Evolutionary conservation across 768 basidiomycete species (phyloP).

Genomic region (Erythrobasidium yunnanense): DNA sequence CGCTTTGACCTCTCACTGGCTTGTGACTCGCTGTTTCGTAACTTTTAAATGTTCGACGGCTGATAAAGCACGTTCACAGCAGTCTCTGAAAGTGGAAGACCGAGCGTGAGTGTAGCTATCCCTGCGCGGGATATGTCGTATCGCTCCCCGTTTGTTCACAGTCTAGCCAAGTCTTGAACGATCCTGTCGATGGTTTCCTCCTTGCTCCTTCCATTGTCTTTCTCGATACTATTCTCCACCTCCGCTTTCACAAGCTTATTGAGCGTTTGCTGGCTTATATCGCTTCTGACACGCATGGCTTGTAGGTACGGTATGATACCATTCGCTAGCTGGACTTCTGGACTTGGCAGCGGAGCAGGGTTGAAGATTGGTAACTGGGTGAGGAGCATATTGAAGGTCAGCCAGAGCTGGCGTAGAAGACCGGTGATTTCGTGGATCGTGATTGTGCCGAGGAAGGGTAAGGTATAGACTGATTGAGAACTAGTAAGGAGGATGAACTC

Average conservation of each 20-base stretch:
- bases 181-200: slow-evolving; percentile 2
- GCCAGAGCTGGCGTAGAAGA: slow-evolving; percentile 16
- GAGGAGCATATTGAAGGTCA: slow-evolving; percentile 10
- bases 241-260: background rate
- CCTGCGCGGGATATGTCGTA: too few species aligned
- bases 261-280: background rate
- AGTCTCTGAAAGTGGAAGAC: too few species aligned
- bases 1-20: too few species aligned
- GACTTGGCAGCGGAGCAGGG: background rate
- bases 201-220: background rate
- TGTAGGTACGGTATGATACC: background rate
- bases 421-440: background rate
- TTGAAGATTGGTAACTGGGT: slow-evolving; percentile 1
- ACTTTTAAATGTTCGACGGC: too few species aligned
- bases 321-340: background rate
- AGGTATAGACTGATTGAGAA: background rate
- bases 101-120: too few species aligned
- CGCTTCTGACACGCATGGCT: slow-evolving; percentile 3
- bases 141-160: background rate
- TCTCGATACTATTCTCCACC: background rate
- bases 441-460: background rate
- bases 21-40: too few species aligned
- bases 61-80: too few species aligned
- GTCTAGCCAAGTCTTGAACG: background rate
- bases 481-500: slow-evolving; percentile 6